Conservation (phyloP, 345 rosid species). For the Syzygium oleosum region DNA sequence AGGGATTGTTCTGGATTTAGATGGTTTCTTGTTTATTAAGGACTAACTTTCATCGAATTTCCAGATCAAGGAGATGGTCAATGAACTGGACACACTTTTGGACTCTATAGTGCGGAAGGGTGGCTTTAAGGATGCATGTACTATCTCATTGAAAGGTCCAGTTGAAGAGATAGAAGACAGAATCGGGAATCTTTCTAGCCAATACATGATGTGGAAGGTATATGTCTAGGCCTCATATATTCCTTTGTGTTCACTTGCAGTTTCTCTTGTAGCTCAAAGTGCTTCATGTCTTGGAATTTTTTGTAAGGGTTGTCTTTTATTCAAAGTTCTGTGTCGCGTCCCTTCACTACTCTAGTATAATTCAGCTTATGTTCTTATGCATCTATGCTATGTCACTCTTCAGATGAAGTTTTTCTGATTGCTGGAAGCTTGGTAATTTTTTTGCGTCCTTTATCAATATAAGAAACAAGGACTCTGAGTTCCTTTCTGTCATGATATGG, state of each 20-base stretch:
- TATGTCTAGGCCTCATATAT: neutral
- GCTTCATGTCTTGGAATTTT: neutral
- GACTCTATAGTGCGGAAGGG: constrained; percentile 65
- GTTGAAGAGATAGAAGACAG: constrained; percentile 70
- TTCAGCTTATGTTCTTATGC: neutral
- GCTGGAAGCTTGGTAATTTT: neutral
- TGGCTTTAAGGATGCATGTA: constrained; percentile 81
- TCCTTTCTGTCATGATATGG: neutral
- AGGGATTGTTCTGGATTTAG: neutral
- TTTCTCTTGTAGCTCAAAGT: neutral
- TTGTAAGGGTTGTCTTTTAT: neutral
- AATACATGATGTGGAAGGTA: constrained; percentile 67
- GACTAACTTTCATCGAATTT: neutral
- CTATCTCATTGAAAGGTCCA: constrained; percentile 40
- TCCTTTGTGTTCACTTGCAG: neutral
- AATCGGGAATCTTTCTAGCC: constrained; percentile 44
- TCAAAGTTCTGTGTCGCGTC: neutral
- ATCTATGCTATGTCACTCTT: neutral
- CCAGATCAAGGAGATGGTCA: constrained; percentile 78
- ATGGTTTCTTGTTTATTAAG: neutral
- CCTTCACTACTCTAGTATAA: neutral
- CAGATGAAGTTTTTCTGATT: neutral
- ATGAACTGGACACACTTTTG: constrained; percentile 69
- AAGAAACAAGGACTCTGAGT: neutral
- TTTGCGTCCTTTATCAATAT: neutral